Percentiles rank a stretch among this genome's conserved stretches.
phyloP scores from a whole-genome alignment of 441 rosid species.

The Gossypium schwendimanii region DNA sequence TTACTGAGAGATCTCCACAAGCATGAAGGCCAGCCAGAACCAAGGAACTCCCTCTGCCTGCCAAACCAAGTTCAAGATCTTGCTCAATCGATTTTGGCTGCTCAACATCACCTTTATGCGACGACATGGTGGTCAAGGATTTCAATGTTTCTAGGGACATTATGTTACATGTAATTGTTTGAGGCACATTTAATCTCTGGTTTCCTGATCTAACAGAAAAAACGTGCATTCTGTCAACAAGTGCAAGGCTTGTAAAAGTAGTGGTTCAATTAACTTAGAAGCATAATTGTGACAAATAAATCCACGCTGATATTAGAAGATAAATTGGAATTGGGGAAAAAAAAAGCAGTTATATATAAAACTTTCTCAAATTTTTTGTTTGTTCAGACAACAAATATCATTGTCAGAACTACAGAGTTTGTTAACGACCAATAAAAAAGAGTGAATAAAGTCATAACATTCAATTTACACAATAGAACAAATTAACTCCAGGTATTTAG shows the following conservation, averaged over 20 bases:
- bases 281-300: neutral
- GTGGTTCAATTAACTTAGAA: neutral
- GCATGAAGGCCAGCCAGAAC: constrained; percentile 96
- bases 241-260: constrained; percentile 1
- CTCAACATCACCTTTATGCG: constrained; percentile 25
- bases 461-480: neutral
- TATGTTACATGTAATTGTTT: constrained; percentile 65
- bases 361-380: neutral
- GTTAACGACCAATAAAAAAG: neutral
- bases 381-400: neutral
- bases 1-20: constrained; percentile 92
- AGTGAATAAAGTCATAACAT: neutral
- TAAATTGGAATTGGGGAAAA: neutral
- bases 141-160: constrained; percentile 60
- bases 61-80: constrained; percentile 14
- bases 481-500: neutral
- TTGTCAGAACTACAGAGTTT: neutral
- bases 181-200: constrained; percentile 44
- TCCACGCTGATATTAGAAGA: neutral
- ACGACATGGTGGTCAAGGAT: constrained; percentile 34
- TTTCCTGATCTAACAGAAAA: constrained; percentile 58
- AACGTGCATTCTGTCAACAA: constrained; percentile 21
- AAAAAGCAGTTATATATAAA: neutral
- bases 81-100: constrained; percentile 20
- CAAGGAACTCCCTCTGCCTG: constrained; percentile 33